These are phyloP conservation scores for Podila epicladia DNA, from an alignment of 192 early-diverging fungal species.

Conservation along the genomic window DNA sequence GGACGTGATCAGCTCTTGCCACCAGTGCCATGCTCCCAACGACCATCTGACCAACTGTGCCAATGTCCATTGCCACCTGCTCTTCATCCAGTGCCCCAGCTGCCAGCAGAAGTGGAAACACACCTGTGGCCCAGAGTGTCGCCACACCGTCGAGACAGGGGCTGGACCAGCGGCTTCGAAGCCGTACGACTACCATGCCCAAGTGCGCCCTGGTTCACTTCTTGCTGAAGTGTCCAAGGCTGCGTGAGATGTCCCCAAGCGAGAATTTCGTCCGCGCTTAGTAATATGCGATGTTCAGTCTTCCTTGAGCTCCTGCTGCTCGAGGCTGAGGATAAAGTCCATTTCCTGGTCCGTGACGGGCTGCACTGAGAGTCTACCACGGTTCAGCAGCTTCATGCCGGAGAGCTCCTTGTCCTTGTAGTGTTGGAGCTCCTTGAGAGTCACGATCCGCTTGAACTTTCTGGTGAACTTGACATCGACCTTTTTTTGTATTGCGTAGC, in stretches of 20 bases:
- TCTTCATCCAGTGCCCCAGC: constrained; percentile 73
- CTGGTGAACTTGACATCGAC: constrained; percentile 82
- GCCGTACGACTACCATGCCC: constrained; percentile 43
- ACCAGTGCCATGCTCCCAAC: constrained; percentile 70
- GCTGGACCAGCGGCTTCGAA: constrained; percentile 21
- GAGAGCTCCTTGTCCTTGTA: constrained; percentile 57
- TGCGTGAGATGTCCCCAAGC: neutral
- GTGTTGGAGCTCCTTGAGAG: constrained; percentile 75
- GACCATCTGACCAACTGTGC: constrained; percentile 77
- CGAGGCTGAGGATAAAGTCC: constrained; percentile 72
- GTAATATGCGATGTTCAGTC: neutral
- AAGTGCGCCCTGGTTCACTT: constrained; percentile 28
- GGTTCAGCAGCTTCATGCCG: constrained; percentile 75
- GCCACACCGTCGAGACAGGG: constrained; percentile 24
- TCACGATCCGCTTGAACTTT: constrained; percentile 67
- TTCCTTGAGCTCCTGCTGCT: constrained; percentile 15
- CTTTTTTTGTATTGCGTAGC: constrained; percentile 14
- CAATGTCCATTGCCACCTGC: constrained; percentile 74
- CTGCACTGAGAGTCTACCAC: constrained; percentile 82
- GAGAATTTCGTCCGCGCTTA: neutral
- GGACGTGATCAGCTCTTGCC: constrained; percentile 72
- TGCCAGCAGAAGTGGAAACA: constrained; percentile 60
- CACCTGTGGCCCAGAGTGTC: constrained; percentile 58
- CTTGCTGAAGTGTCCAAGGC: constrained; percentile 4
- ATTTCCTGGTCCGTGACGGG: constrained; percentile 70